Conservation (phyloP, 164 flowering plant species). For the Vitis cinerea region DNA sequence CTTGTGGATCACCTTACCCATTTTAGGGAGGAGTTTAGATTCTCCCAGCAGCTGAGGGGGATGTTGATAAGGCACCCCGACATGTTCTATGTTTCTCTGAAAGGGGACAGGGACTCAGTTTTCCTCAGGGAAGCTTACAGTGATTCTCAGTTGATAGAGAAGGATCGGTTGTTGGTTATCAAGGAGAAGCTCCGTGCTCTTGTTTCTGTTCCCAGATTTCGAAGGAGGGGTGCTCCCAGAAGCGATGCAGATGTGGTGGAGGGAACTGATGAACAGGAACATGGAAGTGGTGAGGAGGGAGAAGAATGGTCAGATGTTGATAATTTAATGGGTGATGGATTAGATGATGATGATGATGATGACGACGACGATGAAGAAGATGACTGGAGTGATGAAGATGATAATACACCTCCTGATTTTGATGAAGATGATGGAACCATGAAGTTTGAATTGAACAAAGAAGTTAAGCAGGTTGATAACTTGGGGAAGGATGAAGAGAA, state of each 20-base stretch:
- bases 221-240: slow-evolving; percentile 28
- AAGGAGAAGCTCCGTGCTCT: slow-evolving; percentile 91
- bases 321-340: slow-evolving; percentile 28
- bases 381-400: slow-evolving; percentile 67
- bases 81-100: slow-evolving; percentile 91
- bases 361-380: slow-evolving; percentile 46
- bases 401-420: slow-evolving; percentile 80
- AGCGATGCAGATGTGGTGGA: slow-evolving; percentile 30
- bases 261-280: slow-evolving; percentile 23
- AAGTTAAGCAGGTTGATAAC: slow-evolving; percentile 21
- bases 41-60: slow-evolving; percentile 90
- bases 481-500: slow-evolving; percentile 34
- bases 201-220: slow-evolving; percentile 66
- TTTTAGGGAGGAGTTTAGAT: slow-evolving; percentile 89
- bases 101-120: slow-evolving; percentile 92
- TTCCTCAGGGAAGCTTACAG: slow-evolving; percentile 88
- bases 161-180: slow-evolving; percentile 62
- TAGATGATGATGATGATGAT: slow-evolving; percentile 44
- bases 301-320: slow-evolving; percentile 69
- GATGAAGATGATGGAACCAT: slow-evolving; percentile 45
- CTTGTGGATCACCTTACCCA: slow-evolving; percentile 93
- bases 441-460: slow-evolving; percentile 31
- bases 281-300: slow-evolving; percentile 38
- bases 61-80: slow-evolving; percentile 96
- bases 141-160: slow-evolving; percentile 78